Conservation (phyloP, 306 rosid species). For the Betula pendula region DNA sequence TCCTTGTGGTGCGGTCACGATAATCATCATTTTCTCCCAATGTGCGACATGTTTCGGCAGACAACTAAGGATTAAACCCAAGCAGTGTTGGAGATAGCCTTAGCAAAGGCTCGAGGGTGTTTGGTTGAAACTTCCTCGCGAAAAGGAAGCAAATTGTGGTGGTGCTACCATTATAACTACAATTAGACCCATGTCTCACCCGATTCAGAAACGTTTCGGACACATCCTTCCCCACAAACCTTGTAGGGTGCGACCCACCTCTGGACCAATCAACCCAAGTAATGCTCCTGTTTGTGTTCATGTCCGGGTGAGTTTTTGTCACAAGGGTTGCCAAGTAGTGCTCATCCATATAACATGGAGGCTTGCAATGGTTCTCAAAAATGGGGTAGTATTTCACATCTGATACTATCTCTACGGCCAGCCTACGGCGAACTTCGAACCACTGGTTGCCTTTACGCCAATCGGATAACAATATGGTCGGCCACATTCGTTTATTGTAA, state of each 20-base stretch:
- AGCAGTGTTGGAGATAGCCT: slow-evolving; percentile 21
- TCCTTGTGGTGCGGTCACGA: neutral
- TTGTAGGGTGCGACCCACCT: slow-evolving; percentile 37
- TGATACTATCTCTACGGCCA: slow-evolving; percentile 34
- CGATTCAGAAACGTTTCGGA: slow-evolving; percentile 22
- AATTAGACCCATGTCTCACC: slow-evolving; percentile 34
- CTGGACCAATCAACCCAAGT: slow-evolving; percentile 53
- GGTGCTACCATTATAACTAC: slow-evolving; percentile 33
- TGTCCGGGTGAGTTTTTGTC: slow-evolving; percentile 7
- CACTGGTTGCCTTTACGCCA: slow-evolving; percentile 46
- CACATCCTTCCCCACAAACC: slow-evolving; percentile 25
- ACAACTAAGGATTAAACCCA: slow-evolving; percentile 14
- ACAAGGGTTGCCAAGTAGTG: slow-evolving; percentile 46
- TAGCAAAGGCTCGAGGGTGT: slow-evolving; percentile 30
- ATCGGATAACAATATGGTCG: slow-evolving; percentile 16
- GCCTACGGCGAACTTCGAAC: slow-evolving; percentile 34
- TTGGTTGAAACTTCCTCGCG: slow-evolving; percentile 43
- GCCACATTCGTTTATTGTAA: slow-evolving; percentile 32
- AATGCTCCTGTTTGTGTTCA: slow-evolving; percentile 33
- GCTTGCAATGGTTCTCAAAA: slow-evolving; percentile 29
- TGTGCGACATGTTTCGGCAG: neutral
- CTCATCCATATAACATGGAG: slow-evolving; percentile 45
- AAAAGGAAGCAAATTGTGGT: slow-evolving; percentile 34
- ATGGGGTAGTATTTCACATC: slow-evolving; percentile 23
- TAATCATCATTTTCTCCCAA: neutral